A percentile compares a stretch with the other conserved stretches of the same genome.
Conservation (phyloP, 352 stramenopile genomes). For the Pythium dissotocum region DNA sequence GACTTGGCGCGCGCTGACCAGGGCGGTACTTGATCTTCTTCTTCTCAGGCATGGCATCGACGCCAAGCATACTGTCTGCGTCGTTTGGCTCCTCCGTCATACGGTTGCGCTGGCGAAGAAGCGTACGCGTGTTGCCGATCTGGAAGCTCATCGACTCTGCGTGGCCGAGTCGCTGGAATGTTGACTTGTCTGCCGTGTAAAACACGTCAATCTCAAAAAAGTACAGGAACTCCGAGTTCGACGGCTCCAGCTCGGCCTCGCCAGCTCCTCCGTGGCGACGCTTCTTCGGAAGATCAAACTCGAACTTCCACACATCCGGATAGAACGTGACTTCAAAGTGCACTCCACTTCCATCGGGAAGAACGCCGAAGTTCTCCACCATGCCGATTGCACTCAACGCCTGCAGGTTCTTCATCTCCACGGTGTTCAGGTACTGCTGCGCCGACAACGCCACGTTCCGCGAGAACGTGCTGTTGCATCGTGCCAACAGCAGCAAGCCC, state of each 20-base stretch:
- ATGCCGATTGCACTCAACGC: constrained; percentile 63
- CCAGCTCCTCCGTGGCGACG: constrained; percentile 48
- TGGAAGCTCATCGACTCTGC: constrained; percentile 82
- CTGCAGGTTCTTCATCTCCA: constrained; percentile 75
- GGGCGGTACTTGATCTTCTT: constrained; percentile 70
- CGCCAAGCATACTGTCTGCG: constrained; percentile 44
- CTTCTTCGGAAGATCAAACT: constrained; percentile 89
- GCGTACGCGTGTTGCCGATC: constrained; percentile 82
- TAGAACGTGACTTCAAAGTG: constrained; percentile 86
- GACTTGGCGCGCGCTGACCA: constrained; percentile 41
- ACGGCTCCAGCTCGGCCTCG: constrained; percentile 39
- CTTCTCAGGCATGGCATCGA: constrained; percentile 71
- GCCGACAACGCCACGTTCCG: constrained; percentile 53
- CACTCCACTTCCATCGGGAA: constrained; percentile 39
- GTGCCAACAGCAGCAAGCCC: constrained; percentile 61
- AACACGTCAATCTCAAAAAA: constrained; percentile 89
- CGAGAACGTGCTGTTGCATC: constrained; percentile 86
- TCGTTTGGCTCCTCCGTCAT: constrained; percentile 61
- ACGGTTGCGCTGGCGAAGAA: constrained; percentile 83
- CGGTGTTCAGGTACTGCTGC: constrained; percentile 45
- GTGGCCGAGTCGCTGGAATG: constrained; percentile 65
- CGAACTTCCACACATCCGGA: constrained; percentile 90
- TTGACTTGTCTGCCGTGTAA: constrained; percentile 56
- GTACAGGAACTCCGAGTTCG: constrained; percentile 73
- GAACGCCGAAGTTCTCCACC: constrained; percentile 56